Evolutionary conservation across 768 basidiomycete genomes (phyloP).

Genomic region (Hypholoma sublateritium): DNA sequence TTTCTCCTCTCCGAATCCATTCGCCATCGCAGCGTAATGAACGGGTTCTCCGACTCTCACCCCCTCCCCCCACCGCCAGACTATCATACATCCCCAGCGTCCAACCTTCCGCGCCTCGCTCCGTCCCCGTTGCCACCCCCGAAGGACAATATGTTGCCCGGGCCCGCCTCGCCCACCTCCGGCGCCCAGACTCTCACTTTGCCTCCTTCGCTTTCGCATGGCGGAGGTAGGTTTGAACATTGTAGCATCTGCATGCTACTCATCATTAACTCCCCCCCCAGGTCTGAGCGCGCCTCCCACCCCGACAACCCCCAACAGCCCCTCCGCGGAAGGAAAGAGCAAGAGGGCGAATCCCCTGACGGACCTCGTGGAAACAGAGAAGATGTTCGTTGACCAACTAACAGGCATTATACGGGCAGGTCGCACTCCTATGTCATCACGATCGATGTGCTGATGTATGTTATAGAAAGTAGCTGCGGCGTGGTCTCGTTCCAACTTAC

Average conservation of each 20-base stretch:
- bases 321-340: constrained; percentile 42
- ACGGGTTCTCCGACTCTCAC: not conserved
- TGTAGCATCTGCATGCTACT: constrained; percentile 2
- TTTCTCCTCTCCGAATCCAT: not conserved
- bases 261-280: constrained; percentile 16
- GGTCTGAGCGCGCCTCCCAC: constrained; percentile 28
- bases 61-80: not conserved
- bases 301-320: constrained; percentile 33
- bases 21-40: not conserved
- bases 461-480: constrained; percentile 92
- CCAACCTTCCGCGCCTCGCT: not conserved
- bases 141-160: not conserved
- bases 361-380: constrained; percentile 95
- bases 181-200: constrained; percentile 9
- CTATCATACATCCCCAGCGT: not conserved
- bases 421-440: not conserved
- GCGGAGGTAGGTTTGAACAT: constrained; percentile 22
- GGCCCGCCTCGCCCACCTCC: not conserved
- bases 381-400: constrained; percentile 85
- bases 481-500: constrained; percentile 94
- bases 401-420: constrained; percentile 89
- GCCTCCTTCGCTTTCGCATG: constrained; percentile 12
- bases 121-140: constrained; percentile 9
- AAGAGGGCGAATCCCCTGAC: constrained; percentile 74
- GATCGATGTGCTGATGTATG: not conserved